Evolutionary conservation across 805 yeast species (phyloP), one percentile per base, ranked within the genome.

Genomic region (Yamadazyma insecticola): DNA sequence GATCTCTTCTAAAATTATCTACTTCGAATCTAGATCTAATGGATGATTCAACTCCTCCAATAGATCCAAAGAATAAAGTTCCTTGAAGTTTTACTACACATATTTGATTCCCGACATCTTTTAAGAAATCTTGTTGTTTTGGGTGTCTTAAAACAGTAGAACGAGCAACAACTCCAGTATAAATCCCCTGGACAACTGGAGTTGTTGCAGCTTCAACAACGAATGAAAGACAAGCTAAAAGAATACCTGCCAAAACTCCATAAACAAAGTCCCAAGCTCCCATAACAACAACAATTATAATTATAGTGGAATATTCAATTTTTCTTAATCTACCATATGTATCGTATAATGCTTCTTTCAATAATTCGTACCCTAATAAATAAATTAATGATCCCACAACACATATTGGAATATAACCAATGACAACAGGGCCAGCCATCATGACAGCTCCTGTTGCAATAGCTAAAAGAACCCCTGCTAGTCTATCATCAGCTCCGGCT

Each of bases 301-400:
- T 55, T 36, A 92, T 81, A 3, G 98, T 92, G 19, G 74, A 44
- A 53, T 92, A 92, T 55, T 92, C 98, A 44, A 85, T 81, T 15
- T 56, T 66, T 22, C 78, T 70, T 28, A 90, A 70, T 40, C 81
- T 74, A 4, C 90, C 92, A 58, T 73, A 70, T 0, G 97, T 87
- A 53, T 92, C 97, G 45, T 73, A 75, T 6, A 92, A 49, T 0
- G 97, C 85, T 55, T 92, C 98, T 33, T 81, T 78, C 43, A 92
- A 55, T 32, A 92, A 64, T 53, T 92, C 98, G 51, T 90, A 84
- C 2, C 98, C 98, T 29, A 92, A 67, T 36, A 92, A 60, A 56
- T 83, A 92, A 41, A 92, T 92, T 36, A 92, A 72, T 0, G 96
- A 76, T 0, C 97, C 97, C 16, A 92, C 98, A 23, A 92, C 97